Base-by-base conservation (phyloP, 148 eudicot genomes). In the Arbutus unedo region DNA sequence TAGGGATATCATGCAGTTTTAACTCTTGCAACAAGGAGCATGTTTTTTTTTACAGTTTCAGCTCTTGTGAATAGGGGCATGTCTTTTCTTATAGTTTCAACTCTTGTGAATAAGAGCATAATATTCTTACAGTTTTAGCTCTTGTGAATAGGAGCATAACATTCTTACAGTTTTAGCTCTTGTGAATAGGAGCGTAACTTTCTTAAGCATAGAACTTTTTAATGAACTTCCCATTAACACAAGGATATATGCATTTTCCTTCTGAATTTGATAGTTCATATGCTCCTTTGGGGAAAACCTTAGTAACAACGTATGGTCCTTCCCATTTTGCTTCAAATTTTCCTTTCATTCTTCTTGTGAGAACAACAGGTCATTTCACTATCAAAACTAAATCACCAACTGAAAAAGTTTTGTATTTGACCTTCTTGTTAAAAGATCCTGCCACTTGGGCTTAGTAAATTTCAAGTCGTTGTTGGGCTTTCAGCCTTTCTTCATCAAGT, bases 311-410 rank as follows among this genome's bases (percentile, higher is more conserved):
- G 49, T 75, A 75, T 5, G 78, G 78, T 3, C 78, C 56, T 44
- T 75, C 78, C 78, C 78, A 75, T 23, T 75, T 75, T 21, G 57
- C 19, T n/a, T 75, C 14, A 11, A 75, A 75, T 75, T 75, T 75
- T 8, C 56, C 78, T 75, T 51, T 19, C 56, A 48, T 75, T 19
- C 38, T 49, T 23, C 78, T 75, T 51, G 78, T 64, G 2, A 64
- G 25, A 11, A 64, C 70, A 64, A 64, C 41, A 0, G 43, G 70
- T 23, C 70, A 2, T 10, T 23, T 19, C 4, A 75, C 78, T 18
- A 15, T 75, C 1, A 18, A 10, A 3, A 75, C 56, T 3, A 75
- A 0, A 51, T 48, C 55, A 48, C 56, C 78, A 15, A 75, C 16
- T 0, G 56, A 48, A 4, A 75, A 75, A 10, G 23, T 8, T 19